Evolutionary conservation across 2,329 filamentous ascomycete genomes (phyloP).

Genomic region (Botrytis fabae): DNA sequence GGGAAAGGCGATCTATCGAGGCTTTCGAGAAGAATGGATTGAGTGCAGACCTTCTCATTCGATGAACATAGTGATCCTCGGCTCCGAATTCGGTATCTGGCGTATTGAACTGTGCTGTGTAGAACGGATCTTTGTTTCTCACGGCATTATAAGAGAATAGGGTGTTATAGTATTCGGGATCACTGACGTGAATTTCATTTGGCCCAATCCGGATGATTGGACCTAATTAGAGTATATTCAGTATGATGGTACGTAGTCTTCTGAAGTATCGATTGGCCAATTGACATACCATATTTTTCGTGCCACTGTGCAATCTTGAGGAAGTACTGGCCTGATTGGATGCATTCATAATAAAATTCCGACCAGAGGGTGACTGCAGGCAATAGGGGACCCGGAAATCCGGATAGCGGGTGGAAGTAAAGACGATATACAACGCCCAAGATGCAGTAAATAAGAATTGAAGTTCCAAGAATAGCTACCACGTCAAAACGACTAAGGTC

Average conservation of each 20-base stretch:
- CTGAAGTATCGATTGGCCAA: neutral
- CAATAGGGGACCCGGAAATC: constrained; percentile 22
- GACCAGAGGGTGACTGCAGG: constrained; percentile 15
- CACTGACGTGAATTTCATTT: constrained; percentile 26
- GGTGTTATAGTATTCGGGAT: constrained; percentile 32
- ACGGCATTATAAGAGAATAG: constrained; percentile 27
- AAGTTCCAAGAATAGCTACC: constrained; percentile 9
- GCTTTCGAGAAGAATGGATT: constrained; percentile 35
- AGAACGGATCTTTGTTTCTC: constrained; percentile 28
- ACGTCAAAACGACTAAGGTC: constrained; percentile 1
- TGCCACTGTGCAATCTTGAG: constrained; percentile 14
- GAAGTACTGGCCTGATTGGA: constrained; percentile 14
- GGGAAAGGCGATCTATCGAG: constrained; percentile 29
- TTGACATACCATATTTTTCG: constrained; percentile 7
- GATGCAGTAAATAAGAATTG: constrained; percentile 15
- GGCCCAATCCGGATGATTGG: constrained; percentile 33
- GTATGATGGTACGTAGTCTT: neutral
- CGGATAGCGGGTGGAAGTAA: constrained; percentile 22
- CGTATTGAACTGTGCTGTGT: constrained; percentile 22
- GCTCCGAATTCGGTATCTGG: constrained; percentile 29
- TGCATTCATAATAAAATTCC: constrained; percentile 15
- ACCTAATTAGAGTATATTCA: constrained; percentile 8
- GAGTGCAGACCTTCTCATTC: constrained; percentile 30
- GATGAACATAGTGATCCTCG: constrained; percentile 32
- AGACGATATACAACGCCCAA: constrained; percentile 18